A percentile compares a stretch with the other conserved stretches of the same genome.
Evolutionary conservation across 2,329 filamentous ascomycete genomes (phyloP).

Genomic region (Ophiocordyceps camponoti-floridani): DNA sequence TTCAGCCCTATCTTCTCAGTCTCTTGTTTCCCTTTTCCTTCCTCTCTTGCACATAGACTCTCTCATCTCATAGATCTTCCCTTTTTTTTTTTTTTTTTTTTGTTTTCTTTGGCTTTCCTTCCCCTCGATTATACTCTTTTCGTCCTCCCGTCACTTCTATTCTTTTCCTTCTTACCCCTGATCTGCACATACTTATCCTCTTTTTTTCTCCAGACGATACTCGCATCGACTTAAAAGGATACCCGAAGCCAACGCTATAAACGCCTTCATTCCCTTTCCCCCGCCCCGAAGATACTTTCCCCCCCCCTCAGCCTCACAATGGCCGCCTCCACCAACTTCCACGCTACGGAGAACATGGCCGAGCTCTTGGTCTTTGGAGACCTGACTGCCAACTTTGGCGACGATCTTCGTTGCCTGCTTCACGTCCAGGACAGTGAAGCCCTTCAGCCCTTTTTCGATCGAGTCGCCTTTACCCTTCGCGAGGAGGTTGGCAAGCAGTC

Average conservation of each 20-base stretch:
- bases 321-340: neutral
- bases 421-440: slow-evolving; percentile 8
- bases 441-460: slow-evolving; percentile 8
- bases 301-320: neutral
- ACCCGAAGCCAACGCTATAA: neutral
- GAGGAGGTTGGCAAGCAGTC: slow-evolving; percentile 7
- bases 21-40: neutral
- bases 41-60: neutral
- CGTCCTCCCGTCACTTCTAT: neutral
- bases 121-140: neutral
- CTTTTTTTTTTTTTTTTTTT: neutral
- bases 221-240: neutral
- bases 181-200: too few relatives aligned
- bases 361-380: slow-evolving; percentile 9
- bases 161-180: too few relatives aligned
- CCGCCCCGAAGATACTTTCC: neutral
- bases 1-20: neutral
- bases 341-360: neutral
- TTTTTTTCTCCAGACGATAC: too few relatives aligned
- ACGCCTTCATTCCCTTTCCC: neutral
- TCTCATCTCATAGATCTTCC: neutral
- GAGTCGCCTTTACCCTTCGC: slow-evolving; percentile 6
- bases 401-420: slow-evolving; percentile 6
- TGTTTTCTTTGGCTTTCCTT: neutral
- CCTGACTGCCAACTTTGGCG: slow-evolving; percentile 7